These are phyloP conservation scores for Lindgomyces ingoldianus DNA, from an alignment of 495 filamentous ascomycete genomes.

Conservation along the genomic window DNA sequence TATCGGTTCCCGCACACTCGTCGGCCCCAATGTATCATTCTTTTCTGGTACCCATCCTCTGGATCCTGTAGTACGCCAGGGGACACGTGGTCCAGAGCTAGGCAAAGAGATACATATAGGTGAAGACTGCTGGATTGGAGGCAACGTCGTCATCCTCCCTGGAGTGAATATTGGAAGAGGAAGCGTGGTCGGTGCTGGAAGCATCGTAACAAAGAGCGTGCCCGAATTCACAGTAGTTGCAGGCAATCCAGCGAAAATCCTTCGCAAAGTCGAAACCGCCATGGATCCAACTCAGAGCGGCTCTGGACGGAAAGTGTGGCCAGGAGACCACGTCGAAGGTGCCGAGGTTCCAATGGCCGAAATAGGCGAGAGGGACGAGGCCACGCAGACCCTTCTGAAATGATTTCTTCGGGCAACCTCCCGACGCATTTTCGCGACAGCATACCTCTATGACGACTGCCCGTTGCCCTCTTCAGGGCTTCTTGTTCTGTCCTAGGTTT, in stretches of 20 bases:
- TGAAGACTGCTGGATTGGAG: slow-evolving; percentile 89
- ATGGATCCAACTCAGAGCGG: slow-evolving; percentile 32
- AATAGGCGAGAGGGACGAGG: slow-evolving; percentile 17
- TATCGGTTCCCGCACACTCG: slow-evolving; percentile 75
- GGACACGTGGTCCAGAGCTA: slow-evolving; percentile 70
- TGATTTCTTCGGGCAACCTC: too few species aligned
- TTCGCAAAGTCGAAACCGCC: slow-evolving; percentile 36
- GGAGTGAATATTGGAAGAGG: slow-evolving; percentile 83
- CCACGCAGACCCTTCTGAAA: slow-evolving; percentile 3
- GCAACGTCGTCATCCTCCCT: slow-evolving; percentile 70
- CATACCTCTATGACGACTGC: too few species aligned
- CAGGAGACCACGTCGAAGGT: slow-evolving; percentile 19
- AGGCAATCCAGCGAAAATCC: slow-evolving; percentile 45
- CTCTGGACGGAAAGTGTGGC: slow-evolving; percentile 10
- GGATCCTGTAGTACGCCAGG: slow-evolving; percentile 71
- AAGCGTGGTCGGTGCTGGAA: slow-evolving; percentile 77
- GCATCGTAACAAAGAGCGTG: slow-evolving; percentile 74
- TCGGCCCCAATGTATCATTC: slow-evolving; percentile 77
- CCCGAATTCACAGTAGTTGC: slow-evolving; percentile 43
- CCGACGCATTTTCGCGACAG: too few species aligned
- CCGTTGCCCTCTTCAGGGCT: too few species aligned
- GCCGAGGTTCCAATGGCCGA: slow-evolving; percentile 31
- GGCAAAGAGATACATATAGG: slow-evolving; percentile 76
- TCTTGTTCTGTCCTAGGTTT: too few species aligned
- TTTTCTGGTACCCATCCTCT: slow-evolving; percentile 75